phyloP scores from a whole-genome alignment of 106 monocot genomes.

The Vanilla planifolia region DNA sequence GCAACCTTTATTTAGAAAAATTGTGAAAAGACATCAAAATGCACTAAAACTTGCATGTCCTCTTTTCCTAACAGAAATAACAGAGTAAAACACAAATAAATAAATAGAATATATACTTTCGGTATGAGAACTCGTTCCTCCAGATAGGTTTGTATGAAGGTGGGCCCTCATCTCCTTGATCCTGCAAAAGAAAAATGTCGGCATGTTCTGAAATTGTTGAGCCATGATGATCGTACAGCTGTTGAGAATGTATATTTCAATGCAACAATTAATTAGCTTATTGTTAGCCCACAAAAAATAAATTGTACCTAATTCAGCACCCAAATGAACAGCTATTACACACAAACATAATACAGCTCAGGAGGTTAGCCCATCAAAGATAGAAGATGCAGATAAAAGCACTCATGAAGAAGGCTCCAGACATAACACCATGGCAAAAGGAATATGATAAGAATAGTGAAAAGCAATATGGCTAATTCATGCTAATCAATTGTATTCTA shows the following conservation, averaged over 20 bases:
- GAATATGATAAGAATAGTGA: no score
- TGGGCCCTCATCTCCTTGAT: constrained; percentile 27
- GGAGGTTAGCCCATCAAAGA: no score
- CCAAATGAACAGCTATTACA: no score
- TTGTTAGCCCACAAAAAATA: no score
- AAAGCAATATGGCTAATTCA: no score
- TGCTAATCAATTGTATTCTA: no score
- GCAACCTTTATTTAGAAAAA: background rate
- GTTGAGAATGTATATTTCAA: background rate
- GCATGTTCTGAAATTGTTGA: background rate
- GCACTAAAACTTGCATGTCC: background rate
- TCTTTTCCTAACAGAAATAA: background rate
- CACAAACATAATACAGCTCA: no score
- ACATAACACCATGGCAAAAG: no score
- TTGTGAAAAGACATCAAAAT: background rate
- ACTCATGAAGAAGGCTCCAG: no score
- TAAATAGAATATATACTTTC: constrained; percentile 54
- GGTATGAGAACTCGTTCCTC: constrained; percentile 71
- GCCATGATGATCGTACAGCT: background rate
- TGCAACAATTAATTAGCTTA: background rate
- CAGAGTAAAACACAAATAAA: background rate
- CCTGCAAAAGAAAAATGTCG: constrained; percentile 22
- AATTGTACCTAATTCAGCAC: no score
- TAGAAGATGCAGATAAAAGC: no score
- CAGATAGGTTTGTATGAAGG: constrained; percentile 65